Evolutionary conservation across 2,329 filamentous ascomycete species (phyloP), one percentile per base, ranked within the genome.

Genomic region (Pseudogymnoascus sp.): DNA sequence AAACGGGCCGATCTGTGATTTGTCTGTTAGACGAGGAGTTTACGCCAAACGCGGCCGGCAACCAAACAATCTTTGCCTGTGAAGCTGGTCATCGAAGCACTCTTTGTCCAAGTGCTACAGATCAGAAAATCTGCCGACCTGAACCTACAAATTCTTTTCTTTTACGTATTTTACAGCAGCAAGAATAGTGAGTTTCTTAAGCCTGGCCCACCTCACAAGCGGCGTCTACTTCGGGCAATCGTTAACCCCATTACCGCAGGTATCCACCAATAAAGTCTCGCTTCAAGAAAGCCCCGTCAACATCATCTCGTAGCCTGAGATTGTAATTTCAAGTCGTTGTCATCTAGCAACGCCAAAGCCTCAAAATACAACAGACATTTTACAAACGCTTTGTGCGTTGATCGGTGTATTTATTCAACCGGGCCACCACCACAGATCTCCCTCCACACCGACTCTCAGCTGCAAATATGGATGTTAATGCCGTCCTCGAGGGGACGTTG

Each of bases 401-500:
- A 60, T 41, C 58, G 33, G 58, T 41, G 58, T 41, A 60, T 60
- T 60, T 60, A 60, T 41, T 55, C 35, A 60, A 41, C 33, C 58
- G 22, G 58, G 33, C 58, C 38, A 60, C 38, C 33, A 60, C 19
- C 35, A 16, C 58, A 38, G 25, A 60, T n/a, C 58, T 60, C 38
- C 38, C 38, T 60, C 38, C 58, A 35, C 58, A 60, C 38, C 33
- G 35, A 60, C 30, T 39, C 33, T 66, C 49, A 69, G 60, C 66
- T 67, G 68, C 82, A 78, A 84, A 81, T 81, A 92, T 95, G 89
- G 91, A 97, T 82, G 95, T 97, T 82, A 96, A 93, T 82, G 89
- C 92, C 81, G 93, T 99, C 82, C 89, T 99, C 82, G 87, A 91
- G 79, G 93, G 92, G 82, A 97, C 94, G 77, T 87, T 97, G 80